Base-by-base conservation (phyloP, 441 rosid genomes). In the Pelargonium hybrid region DNA sequence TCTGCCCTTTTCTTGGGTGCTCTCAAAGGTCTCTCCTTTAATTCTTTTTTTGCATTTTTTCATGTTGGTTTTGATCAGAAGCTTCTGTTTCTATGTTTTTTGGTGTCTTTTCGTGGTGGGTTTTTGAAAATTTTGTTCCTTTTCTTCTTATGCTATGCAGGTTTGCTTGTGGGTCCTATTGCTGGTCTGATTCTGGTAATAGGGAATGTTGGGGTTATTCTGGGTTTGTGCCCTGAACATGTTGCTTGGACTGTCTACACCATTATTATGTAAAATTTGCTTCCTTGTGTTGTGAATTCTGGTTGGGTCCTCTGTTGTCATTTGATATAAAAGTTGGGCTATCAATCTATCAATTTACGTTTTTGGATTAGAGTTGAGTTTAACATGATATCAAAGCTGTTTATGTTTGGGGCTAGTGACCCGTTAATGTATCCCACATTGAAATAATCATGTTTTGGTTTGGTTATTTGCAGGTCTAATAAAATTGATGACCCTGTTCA, bases 181-280 rank as follows among this genome's bases (percentile, higher is more conserved):
- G 98, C 98, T 72, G 77, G 84, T 71, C 73, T 88, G 72, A 82
- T 85, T 68, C 70, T 90, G 68, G 86, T 84, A 65, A 59, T 34
- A 47, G 97, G 98, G 68, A 89, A 90, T 74, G 81, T 83, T 73
- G 93, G 84, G 69, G 89, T 90, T 69, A 90, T 92, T 83, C 82
- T 89, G 75, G 84, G 81, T 57, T 72, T 86, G 81, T 85, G 85
- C 68, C 94, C 91, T 76, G 76, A 89, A 8, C 92, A 93, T 81
- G 83, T 89, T 73, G 82, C 76, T 72, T 93, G 97, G 96, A 85
- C 89, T 0, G 69, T 87, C 64, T 86, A 78, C 79, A 68, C 92
- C 41, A 62, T 90, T 77, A 69, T 86, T 61, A 89, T 83, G 97
- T 89, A 69, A 66, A 5, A 15, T 45, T 14, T 34, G 41, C 4